Percentiles rank a stretch among this genome's conserved stretches.
Evolutionary conservation across 164 flowering plant genomes (phyloP).

Genomic region (Vitis amurensis): DNA sequence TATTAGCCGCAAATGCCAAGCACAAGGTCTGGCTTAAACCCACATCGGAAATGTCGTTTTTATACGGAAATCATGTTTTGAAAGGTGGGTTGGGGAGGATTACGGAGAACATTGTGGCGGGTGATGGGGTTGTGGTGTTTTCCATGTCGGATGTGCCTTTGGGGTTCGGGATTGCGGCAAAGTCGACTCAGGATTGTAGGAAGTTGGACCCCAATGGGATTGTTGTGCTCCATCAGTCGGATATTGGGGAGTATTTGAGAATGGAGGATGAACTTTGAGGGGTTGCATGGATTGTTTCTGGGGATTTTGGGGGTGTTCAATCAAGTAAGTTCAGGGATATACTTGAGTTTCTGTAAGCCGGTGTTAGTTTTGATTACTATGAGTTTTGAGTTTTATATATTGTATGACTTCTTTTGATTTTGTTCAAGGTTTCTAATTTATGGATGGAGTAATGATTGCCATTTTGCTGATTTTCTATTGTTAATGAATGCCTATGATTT

Average conservation of each 20-base stretch:
- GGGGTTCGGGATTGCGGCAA: constrained; percentile 83
- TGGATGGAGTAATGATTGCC: no score
- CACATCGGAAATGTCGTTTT: constrained; percentile 81
- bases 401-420: no score
- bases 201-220: constrained; percentile 89
- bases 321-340: no score
- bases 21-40: constrained; percentile 97
- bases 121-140: constrained; percentile 89
- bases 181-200: constrained; percentile 76
- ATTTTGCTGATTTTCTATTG: no score
- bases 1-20: constrained; percentile 75
- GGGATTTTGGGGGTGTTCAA: neutral
- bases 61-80: constrained; percentile 83
- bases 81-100: constrained; percentile 87
- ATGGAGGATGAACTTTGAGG: constrained; percentile 65
- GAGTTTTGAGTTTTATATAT: no score
- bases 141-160: constrained; percentile 86
- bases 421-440: no score
- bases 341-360: no score
- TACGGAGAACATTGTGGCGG: constrained; percentile 60
- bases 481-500: no score
- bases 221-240: constrained; percentile 80
- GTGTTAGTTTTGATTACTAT: no score
- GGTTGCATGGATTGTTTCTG: neutral
- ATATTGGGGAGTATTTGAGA: constrained; percentile 88